These are phyloP conservation scores for Ophiostoma ulmi DNA, from an alignment of 2,329 filamentous ascomycete genomes.

Conservation along the genomic window DNA sequence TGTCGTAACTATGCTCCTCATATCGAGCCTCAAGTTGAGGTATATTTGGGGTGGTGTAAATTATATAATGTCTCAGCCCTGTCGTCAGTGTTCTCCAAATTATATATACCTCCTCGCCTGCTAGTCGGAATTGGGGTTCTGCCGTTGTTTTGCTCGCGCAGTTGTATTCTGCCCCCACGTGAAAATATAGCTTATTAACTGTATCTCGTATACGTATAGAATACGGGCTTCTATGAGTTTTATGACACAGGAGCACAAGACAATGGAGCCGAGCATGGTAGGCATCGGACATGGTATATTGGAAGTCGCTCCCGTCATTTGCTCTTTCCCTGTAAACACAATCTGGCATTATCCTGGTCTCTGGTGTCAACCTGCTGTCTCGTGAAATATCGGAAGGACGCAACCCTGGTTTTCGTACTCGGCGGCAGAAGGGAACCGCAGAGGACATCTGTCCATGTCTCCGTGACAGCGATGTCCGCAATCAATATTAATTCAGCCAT, in stretches of 20 bases:
- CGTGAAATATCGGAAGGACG: slow-evolving; percentile 12
- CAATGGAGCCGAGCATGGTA: background rate
- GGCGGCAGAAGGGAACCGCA: slow-evolving; percentile 17
- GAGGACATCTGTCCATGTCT: slow-evolving; percentile 2
- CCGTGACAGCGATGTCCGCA: slow-evolving; percentile 11
- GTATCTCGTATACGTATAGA: background rate
- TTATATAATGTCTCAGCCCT: background rate
- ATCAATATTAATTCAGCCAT: background rate
- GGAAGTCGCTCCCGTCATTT: background rate
- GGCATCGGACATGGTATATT: background rate
- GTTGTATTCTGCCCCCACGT: background rate
- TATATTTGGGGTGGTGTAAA: background rate
- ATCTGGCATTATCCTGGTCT: background rate
- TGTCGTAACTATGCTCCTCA: background rate
- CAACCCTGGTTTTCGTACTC: slow-evolving; percentile 3
- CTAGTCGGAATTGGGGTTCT: background rate
- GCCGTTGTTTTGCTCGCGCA: background rate
- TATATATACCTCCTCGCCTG: background rate
- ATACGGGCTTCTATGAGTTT: background rate
- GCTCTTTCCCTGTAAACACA: background rate
- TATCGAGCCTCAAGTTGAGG: background rate
- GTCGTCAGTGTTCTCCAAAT: slow-evolving; percentile 1
- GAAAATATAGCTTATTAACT: background rate
- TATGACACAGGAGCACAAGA: background rate
- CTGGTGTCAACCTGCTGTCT: background rate